Evolutionary conservation across 148 eudicot species (phyloP).

Genomic region (Camellia japonica): DNA sequence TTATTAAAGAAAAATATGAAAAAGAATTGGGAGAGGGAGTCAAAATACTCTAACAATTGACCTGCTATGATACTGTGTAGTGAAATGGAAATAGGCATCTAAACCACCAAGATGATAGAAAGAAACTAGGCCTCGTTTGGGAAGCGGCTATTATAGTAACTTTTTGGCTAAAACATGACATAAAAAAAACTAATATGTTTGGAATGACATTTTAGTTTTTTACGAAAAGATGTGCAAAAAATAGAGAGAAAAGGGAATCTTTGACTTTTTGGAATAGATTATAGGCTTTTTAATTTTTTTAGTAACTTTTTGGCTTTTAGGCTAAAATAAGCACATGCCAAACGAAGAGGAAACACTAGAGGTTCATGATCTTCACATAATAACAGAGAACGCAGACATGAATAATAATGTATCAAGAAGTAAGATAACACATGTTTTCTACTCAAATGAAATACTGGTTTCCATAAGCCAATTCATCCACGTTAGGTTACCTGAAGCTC

Average conservation of each 20-base stretch:
- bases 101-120: background rate
- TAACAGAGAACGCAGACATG: background rate
- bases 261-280: no score
- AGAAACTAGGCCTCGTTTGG: background rate
- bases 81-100: background rate
- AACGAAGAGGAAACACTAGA: background rate
- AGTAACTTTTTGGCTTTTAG: no score
- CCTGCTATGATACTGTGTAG: background rate
- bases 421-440: background rate
- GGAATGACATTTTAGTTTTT: no score
- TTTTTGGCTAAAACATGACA: no score
- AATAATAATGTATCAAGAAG: background rate
- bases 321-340: no score
- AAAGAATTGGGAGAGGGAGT: background rate
- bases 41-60: background rate
- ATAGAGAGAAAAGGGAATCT: no score
- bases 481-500: slow-evolving; percentile 63
- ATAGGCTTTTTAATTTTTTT: no score
- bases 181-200: no score
- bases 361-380: background rate
- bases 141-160: no score
- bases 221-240: no score
- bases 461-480: slow-evolving; percentile 3
- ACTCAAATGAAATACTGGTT: background rate
- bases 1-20: background rate